Percentiles rank a stretch among this genome's conserved stretches.
phyloP scores from a whole-genome alignment of 1,284 basidiomycete species.

The Ustilago xerochloae region DNA sequence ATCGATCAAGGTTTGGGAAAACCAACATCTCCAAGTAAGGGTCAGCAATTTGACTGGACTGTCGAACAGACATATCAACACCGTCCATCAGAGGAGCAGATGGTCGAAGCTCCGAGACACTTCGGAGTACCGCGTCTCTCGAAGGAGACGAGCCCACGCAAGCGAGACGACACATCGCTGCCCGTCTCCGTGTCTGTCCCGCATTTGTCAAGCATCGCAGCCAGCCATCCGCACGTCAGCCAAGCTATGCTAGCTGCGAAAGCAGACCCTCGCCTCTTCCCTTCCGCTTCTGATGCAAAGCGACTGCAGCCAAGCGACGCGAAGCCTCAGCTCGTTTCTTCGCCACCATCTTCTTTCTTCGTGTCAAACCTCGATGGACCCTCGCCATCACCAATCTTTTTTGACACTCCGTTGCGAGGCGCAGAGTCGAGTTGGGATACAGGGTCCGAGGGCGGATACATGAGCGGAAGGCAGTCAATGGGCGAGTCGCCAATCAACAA shows the following conservation, averaged over 20 bases:
- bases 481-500: not conserved
- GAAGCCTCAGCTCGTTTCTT: slow-evolving; percentile 1
- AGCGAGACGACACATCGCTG: not conserved
- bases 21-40: slow-evolving; percentile 1
- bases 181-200: slow-evolving; percentile 16
- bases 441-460: not conserved
- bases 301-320: not conserved
- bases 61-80: not conserved
- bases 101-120: not conserved
- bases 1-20: slow-evolving; percentile 7
- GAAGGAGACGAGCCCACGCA: not conserved
- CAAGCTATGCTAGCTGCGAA: slow-evolving; percentile 29
- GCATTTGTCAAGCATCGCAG: slow-evolving; percentile 1
- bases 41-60: slow-evolving; percentile 2
- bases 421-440: slow-evolving; percentile 5
- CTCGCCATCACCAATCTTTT: slow-evolving; percentile 16
- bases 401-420: not conserved
- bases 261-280: slow-evolving; percentile 30
- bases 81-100: slow-evolving; percentile 3
- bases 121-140: not conserved
- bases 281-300: not conserved
- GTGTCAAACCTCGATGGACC: slow-evolving; percentile 24
- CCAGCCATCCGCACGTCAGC: slow-evolving; percentile 8
- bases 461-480: not conserved
- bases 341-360: slow-evolving; percentile 19